Base-by-base conservation (phyloP, 2,329 filamentous ascomycete genomes). In the Ustilaginoidea virens region DNA sequence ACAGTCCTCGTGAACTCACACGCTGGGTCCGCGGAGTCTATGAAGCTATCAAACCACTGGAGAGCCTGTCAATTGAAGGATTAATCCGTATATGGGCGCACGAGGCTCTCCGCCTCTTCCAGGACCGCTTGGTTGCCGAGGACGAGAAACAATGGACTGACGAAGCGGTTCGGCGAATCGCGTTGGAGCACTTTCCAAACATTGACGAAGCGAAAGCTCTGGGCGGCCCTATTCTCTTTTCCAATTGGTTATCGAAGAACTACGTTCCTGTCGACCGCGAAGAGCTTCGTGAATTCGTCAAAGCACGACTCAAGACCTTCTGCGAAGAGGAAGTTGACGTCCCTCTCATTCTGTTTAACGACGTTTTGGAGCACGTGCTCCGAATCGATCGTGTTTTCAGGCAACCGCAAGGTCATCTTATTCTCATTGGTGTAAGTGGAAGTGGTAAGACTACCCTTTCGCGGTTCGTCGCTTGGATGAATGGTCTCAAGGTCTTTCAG, bases 311-410 rank as follows among this genome's bases (percentile, higher is more conserved):
- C 35, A 87, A 80, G 62, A 98, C 90, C 0, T 99, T 99, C 66
- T 99, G 90, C 48, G 92, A 99, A 49, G 90, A 99, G 63, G 92
- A 98, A 51, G 86, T 99, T 10, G 90, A 99, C 52, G 92, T 98
- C 29, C 90, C 92, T 20, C 70, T 99, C 28, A 92, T 99, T 38
- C 63, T 98, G n/a, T 99, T 98, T 64, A 96, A 99, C 49, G 90
- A 99, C 53, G 90, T 98, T 7, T 63, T 99, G 36, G 92, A 99
- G 48, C 92, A 99, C 53, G 92, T 96, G 17, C 64, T 99, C 32
- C 86, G 92, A 34, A 99, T 99, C 46, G 90, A 99, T 56, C 80
- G 90, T 55, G 90, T 99, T 25, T 98, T 99, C 68, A 73, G 92
- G 45, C 90, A 99, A 49, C 90, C 92, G 2, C 90, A 99, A 51